A percentile compares a stretch with the other conserved stretches of the same genome.
Conservation (phyloP, 352 stramenopile genomes). For the Globisporangium solare region DNA sequence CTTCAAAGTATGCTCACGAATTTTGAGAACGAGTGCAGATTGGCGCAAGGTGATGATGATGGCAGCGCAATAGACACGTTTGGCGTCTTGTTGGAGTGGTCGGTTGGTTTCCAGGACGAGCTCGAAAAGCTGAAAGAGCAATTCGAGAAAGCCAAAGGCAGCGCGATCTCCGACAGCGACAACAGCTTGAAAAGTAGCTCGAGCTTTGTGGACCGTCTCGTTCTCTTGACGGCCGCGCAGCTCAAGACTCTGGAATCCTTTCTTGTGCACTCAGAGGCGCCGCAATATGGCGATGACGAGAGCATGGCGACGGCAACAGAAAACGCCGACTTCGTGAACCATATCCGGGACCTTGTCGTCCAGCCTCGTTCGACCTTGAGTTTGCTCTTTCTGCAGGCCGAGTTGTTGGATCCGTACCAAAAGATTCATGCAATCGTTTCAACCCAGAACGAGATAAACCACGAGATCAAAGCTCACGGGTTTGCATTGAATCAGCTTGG, state of each 20-base stretch:
- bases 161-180: constrained; percentile 11
- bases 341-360: constrained; percentile 47
- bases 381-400: constrained; percentile 35
- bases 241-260: constrained; percentile 28
- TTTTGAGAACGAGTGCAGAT: constrained; percentile 27
- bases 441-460: constrained; percentile 23
- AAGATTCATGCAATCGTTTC: constrained; percentile 29
- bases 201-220: constrained; percentile 36
- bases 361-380: constrained; percentile 54
- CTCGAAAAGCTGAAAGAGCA: constrained; percentile 51
- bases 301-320: not conserved
- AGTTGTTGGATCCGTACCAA: constrained; percentile 33
- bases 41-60: constrained; percentile 13
- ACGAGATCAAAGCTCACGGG: constrained; percentile 32
- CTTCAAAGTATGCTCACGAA: constrained; percentile 30
- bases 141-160: constrained; percentile 24
- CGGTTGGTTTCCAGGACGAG: constrained; percentile 35
- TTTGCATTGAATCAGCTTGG: constrained; percentile 49
- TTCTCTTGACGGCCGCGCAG: constrained; percentile 29
- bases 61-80: constrained; percentile 16
- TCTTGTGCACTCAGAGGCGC: constrained; percentile 2
- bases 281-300: not conserved
- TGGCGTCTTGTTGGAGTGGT: constrained; percentile 27
- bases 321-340: constrained; percentile 21
- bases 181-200: constrained; percentile 15